Evolutionary conservation across 306 rosid species (phyloP).

Genomic region (Oxytropis ochrocephala): DNA sequence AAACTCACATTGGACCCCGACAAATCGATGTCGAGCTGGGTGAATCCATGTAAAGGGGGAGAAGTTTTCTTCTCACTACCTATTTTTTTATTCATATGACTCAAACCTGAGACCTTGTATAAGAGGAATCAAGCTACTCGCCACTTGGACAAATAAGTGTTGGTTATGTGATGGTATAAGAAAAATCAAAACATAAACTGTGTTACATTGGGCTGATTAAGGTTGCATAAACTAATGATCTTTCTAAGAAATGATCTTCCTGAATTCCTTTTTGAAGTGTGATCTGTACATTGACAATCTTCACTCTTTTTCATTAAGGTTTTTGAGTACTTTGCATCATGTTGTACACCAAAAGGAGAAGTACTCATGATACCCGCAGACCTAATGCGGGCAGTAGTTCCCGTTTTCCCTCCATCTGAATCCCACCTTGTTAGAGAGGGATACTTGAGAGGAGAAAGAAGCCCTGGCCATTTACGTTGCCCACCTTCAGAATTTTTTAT

Average conservation of each 20-base stretch:
- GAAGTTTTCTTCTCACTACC: no score
- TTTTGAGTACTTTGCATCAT: constrained; percentile 87
- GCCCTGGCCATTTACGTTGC: constrained; percentile 69
- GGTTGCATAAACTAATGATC: not conserved
- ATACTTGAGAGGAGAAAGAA: constrained; percentile 78
- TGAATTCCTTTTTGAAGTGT: not conserved
- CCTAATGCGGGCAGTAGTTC: constrained; percentile 91
- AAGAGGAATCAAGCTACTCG: no score
- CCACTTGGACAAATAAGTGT: no score
- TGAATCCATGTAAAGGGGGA: no score
- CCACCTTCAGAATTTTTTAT: constrained; percentile 65
- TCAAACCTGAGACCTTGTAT: no score
- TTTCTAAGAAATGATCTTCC: not conserved
- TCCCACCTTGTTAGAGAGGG: constrained; percentile 91
- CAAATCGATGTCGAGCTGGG: no score
- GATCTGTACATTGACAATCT: constrained; percentile 16
- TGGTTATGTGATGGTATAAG: no score
- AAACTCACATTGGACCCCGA: no score
- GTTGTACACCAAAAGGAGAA: constrained; percentile 58
- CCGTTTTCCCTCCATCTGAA: constrained; percentile 97
- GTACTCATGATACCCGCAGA: constrained; percentile 73
- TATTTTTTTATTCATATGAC: no score
- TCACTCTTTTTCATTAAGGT: constrained; percentile 45
- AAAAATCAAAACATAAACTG: not conserved
- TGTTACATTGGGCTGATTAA: not conserved